Percentiles rank a stretch among this genome's conserved stretches.
Conservation (phyloP, 1,139 yeast species). For the Lodderomyces pseudojiufengensis region DNA sequence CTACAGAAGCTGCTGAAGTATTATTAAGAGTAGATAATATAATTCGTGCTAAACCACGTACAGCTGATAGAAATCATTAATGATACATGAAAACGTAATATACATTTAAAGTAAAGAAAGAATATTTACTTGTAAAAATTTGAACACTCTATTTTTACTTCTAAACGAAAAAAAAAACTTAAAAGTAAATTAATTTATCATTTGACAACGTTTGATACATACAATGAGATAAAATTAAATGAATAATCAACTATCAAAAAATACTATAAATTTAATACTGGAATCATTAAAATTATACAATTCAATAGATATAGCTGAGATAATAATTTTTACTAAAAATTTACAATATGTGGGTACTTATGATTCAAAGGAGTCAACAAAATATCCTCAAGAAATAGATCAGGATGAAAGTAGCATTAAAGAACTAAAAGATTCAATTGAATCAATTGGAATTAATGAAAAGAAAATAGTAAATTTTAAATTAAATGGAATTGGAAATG, state of each 20-base stretch:
- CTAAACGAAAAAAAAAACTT: too few relatives aligned
- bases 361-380: not conserved
- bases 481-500: too few relatives aligned
- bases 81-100: too few relatives aligned
- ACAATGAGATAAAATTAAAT: too few relatives aligned
- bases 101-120: too few relatives aligned
- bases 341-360: constrained; percentile 1
- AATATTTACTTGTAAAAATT: too few relatives aligned
- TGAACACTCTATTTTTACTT: too few relatives aligned
- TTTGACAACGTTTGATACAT: too few relatives aligned
- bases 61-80: constrained; percentile 75
- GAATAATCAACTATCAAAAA: not conserved
- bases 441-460: not conserved
- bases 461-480: constrained; percentile 1
- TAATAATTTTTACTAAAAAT: not conserved
- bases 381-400: not conserved
- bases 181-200: too few relatives aligned
- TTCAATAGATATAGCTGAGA: not conserved
- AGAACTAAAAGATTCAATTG: not conserved
- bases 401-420: not conserved
- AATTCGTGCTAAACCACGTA: constrained; percentile 94
- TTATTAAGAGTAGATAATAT: constrained; percentile 92
- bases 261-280: not conserved
- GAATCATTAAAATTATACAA: constrained; percentile 1
- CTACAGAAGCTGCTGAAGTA: constrained; percentile 96